These are phyloP conservation scores for Amphibolis antarctica DNA, from an alignment of 106 monocot species.

Conservation along the genomic window DNA sequence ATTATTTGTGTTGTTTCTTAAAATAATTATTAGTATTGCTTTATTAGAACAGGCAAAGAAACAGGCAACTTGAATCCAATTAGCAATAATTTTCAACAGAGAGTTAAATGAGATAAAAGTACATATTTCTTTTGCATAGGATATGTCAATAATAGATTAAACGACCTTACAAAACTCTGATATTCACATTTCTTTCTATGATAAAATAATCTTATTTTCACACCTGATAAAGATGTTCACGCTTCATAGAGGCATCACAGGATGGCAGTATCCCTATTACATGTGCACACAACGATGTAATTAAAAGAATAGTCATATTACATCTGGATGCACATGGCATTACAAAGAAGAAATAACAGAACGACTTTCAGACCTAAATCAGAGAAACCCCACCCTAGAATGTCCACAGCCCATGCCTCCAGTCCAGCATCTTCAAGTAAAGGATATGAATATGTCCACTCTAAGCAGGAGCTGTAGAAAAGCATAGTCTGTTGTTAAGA, in stretches of 20 bases:
- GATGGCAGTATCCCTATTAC: constrained; percentile 37
- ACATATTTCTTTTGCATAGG: too few relatives aligned
- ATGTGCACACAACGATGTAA: not conserved
- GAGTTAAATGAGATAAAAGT: too few relatives aligned
- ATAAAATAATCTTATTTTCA: too few relatives aligned
- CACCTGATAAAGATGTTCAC: constrained; percentile 89
- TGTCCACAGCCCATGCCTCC: constrained; percentile 91
- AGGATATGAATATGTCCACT: constrained; percentile 88
- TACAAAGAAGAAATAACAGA: not conserved
- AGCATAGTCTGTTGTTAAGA: not conserved
- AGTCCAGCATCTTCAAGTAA: constrained; percentile 71
- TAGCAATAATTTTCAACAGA: too few relatives aligned
- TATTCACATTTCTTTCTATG: too few relatives aligned
- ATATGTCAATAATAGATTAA: too few relatives aligned
- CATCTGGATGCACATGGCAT: not conserved
- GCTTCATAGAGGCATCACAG: constrained; percentile 59
- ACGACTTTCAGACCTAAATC: constrained; percentile 47
- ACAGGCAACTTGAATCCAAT: too few relatives aligned
- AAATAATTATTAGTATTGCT: too few relatives aligned
- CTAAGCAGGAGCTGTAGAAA: constrained; percentile 79
- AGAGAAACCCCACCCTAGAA: constrained; percentile 99
- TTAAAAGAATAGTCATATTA: not conserved
- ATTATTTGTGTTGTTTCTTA: too few relatives aligned
- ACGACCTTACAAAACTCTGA: not conserved
- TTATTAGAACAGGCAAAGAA: too few relatives aligned